A percentile compares a stretch with the other conserved stretches of the same genome.
phyloP scores from a whole-genome alignment of 306 rosid species.

The Gastrolobium villosum region DNA sequence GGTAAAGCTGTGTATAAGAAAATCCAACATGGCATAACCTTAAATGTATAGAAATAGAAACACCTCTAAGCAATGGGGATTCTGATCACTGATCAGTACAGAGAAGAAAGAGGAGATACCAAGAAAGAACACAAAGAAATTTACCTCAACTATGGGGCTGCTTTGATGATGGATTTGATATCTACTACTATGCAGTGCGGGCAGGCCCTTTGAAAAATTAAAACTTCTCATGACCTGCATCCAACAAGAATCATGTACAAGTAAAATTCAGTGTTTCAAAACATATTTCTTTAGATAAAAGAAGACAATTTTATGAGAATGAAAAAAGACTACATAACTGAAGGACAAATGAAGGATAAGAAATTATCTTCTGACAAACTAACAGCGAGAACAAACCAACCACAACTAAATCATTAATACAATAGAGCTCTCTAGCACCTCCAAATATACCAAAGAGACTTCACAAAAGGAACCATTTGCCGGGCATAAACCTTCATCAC shows the following conservation, averaged over 20 bases:
- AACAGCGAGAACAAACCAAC: not conserved
- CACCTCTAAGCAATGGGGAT: not conserved
- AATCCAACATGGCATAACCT: not conserved
- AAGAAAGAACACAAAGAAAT: constrained; percentile 24
- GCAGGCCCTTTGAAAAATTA: constrained; percentile 51
- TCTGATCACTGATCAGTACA: constrained; percentile 6
- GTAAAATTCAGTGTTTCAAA: constrained; percentile 11
- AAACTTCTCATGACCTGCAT: constrained; percentile 66
- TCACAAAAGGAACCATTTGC: constrained; percentile 7
- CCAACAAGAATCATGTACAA: constrained; percentile 41
- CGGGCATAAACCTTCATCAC: not conserved
- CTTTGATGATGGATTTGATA: constrained; percentile 84
- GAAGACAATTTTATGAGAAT: not conserved
- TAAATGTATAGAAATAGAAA: not conserved
- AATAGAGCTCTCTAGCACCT: not conserved
- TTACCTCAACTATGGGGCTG: constrained; percentile 82
- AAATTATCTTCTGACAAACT: constrained; percentile 20
- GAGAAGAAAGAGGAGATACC: constrained; percentile 12
- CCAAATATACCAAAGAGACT: constrained; percentile 20
- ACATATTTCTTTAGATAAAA: constrained; percentile 26
- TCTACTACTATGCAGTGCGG: constrained; percentile 59
- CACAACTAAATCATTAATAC: constrained; percentile 17
- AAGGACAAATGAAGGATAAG: not conserved
- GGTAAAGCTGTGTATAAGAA: not conserved
- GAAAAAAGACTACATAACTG: constrained; percentile 1